Evolutionary conservation across 305 asterid genomes (phyloP), one percentile per base, ranked within the genome.

Genomic region (Euphrasia arctica): DNA sequence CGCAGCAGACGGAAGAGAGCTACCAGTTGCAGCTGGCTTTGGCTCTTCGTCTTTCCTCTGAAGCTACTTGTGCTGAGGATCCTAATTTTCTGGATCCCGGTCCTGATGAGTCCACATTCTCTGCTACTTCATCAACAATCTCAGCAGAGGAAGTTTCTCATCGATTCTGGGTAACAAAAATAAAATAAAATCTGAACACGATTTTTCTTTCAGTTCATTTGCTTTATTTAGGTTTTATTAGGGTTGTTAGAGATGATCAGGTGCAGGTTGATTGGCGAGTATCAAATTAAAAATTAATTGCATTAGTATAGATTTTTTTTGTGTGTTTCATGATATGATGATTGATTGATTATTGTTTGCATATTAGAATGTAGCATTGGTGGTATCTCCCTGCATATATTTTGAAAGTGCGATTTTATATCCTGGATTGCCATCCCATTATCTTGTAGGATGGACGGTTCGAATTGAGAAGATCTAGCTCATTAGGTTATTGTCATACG

Each of bases 1-100:
- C 99, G 55, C 99, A 84, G 77, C 97, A 91, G 81, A 94, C 96
- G 68, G 99, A 87, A 77, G 98, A 94, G 90, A 89, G 97, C 73
- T 94, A 94, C 62, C 98, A 85, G 73, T 70, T 94, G 85, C 99
- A 91, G 82, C 74, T 91, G 82, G 95, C 96, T 10, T 72, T 94
- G 80, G 98, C 97, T 63, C 89, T 94, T 41, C 84, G 98, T 56
- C 84, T 94, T 25, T 88, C 97, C 0, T 75, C 93, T 1, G 97
- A 91, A 72, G 98, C 98, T 50, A 73, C 91, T 0, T 82, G 97
- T 65, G 95, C 89, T 3, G 87, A 85, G 66, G 97, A 94, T 73
- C 98, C 97, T 42, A 83, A 91, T 81, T 87, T 91, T 54, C 78
- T 88, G 89, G 90, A 91, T 83, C 91, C 80, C 13, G 80, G 78